These are phyloP conservation scores for Sordaria brevicollis DNA, from an alignment of 495 filamentous ascomycete genomes.

Conservation along the genomic window DNA sequence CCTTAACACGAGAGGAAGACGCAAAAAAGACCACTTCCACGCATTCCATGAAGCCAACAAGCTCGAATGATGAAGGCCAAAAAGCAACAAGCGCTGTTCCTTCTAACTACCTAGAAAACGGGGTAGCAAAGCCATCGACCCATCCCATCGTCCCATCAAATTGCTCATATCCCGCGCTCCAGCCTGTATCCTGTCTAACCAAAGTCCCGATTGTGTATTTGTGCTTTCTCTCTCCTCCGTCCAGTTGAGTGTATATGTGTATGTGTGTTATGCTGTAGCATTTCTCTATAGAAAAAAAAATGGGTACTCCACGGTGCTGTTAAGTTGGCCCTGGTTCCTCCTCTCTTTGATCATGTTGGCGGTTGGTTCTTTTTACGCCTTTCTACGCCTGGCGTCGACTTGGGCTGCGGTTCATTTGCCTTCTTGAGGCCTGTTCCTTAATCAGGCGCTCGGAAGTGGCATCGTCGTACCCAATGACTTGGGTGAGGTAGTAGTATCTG, in stretches of 20 bases:
- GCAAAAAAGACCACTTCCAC: background rate
- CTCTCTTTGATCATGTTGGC: background rate
- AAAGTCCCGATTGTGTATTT: background rate
- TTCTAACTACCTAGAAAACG: background rate
- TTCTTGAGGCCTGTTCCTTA: constrained; percentile 22
- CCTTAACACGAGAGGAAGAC: background rate
- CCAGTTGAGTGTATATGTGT: background rate
- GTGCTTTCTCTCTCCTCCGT: background rate
- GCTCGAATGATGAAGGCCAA: background rate
- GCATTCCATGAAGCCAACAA: background rate
- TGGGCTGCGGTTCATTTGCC: constrained; percentile 17
- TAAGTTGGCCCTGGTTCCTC: background rate
- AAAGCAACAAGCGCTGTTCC: background rate
- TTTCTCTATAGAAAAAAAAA: background rate
- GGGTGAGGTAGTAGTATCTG: constrained; percentile 35
- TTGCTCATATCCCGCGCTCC: background rate
- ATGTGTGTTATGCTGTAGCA: background rate
- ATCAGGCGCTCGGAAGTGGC: constrained; percentile 28
- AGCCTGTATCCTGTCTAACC: background rate
- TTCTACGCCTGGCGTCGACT: constrained; percentile 11
- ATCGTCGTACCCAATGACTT: constrained; percentile 35
- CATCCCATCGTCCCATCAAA: background rate
- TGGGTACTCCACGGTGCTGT: background rate
- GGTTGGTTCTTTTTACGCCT: background rate
- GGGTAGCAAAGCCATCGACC: background rate